Evolutionary conservation across 768 basidiomycete species (phyloP).

Genomic region (Sarcomyxa edulis): DNA sequence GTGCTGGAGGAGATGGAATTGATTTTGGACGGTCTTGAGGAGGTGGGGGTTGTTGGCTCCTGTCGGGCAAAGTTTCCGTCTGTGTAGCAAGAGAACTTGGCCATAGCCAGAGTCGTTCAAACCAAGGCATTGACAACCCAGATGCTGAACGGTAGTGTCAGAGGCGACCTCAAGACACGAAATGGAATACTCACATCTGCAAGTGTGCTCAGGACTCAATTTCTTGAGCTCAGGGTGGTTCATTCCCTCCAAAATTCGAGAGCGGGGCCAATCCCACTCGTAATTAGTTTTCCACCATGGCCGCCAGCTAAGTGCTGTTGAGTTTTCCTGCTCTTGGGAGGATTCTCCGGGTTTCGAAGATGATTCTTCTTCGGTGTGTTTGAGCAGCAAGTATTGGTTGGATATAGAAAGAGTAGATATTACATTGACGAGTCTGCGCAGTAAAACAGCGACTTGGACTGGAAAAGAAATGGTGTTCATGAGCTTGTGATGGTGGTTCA

Average conservation of each 20-base stretch:
- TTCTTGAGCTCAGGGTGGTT: not conserved
- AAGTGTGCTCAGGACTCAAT: not conserved
- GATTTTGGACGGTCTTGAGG: not conserved
- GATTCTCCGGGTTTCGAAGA: constrained; percentile 4
- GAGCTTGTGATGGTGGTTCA: not conserved
- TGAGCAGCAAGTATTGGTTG: constrained; percentile 49
- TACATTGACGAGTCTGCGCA: constrained; percentile 63
- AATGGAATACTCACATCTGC: not conserved
- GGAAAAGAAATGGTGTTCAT: constrained; percentile 50
- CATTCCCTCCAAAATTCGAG: constrained; percentile 1
- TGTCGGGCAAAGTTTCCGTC: not conserved
- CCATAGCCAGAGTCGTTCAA: constrained; percentile 21
- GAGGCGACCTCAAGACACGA: not conserved
- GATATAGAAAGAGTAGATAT: constrained; percentile 69
- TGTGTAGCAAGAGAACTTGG: not conserved
- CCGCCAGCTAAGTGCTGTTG: constrained; percentile 12
- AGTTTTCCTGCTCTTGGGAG: not conserved
- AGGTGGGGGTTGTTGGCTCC: constrained; percentile 7
- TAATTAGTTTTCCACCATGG: constrained; percentile 20
- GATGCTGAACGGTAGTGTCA: constrained; percentile 5
- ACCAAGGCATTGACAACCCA: constrained; percentile 13
- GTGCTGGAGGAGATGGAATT: constrained; percentile 4
- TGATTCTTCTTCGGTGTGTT: constrained; percentile 7
- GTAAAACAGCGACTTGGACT: constrained; percentile 50
- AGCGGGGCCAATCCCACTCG: constrained; percentile 16